Percentiles rank a stretch among this genome's conserved stretches.
These are phyloP conservation scores for Solanum lignicaule DNA, from an alignment of 257 asterid genomes.

Conservation along the genomic window DNA sequence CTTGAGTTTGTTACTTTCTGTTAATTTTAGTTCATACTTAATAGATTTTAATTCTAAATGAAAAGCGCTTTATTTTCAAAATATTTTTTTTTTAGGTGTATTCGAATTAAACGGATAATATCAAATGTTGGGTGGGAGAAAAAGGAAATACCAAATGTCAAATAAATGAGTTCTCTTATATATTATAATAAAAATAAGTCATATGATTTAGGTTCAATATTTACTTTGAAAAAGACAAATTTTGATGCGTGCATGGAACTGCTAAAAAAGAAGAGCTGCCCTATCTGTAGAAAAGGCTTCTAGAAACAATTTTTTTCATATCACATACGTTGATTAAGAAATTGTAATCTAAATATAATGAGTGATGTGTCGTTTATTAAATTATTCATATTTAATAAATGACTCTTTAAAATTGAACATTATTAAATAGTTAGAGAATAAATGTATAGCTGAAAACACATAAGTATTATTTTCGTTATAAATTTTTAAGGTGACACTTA, in stretches of 20 bases:
- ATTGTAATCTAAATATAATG: neutral
- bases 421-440: neutral
- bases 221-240: neutral
- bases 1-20: neutral
- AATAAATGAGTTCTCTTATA: neutral
- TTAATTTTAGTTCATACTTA: neutral
- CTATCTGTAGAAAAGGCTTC: neutral
- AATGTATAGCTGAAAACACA: neutral
- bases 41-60: neutral
- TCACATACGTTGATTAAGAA: neutral
- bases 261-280: neutral
- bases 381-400: neutral
- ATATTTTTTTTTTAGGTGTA: fast-evolving
- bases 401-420: too few species aligned
- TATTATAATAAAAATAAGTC: neutral
- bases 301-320: neutral
- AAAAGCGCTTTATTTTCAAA: neutral
- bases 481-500: too few species aligned
- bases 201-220: neutral
- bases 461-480: neutral
- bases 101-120: neutral
- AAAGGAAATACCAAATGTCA: neutral
- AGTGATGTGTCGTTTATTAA: neutral
- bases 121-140: neutral
- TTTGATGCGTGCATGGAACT: neutral